Percentiles rank a stretch among this genome's conserved stretches.
phyloP scores from a whole-genome alignment of 257 asterid genomes.

The Capsicum baccatum region DNA sequence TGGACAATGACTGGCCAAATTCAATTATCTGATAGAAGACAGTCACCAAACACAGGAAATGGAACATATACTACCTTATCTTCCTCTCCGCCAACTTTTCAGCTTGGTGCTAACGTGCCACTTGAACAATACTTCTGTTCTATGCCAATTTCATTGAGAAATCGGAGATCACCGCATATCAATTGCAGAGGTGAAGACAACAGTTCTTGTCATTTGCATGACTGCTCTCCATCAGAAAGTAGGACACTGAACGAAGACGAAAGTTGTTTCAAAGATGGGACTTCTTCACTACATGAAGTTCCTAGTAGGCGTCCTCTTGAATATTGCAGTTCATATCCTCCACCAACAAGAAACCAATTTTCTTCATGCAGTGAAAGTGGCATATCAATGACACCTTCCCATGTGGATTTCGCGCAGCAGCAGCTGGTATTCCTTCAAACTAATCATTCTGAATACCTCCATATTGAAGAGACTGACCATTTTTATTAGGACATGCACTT shows the following conservation, averaged over 20 bases:
- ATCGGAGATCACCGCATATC: conserved; percentile 44
- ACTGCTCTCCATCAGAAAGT: conserved; percentile 49
- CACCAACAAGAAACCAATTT: conserved; percentile 44
- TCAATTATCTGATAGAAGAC: conserved; percentile 45
- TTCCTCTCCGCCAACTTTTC: conserved; percentile 42
- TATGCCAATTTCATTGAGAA: conserved; percentile 46
- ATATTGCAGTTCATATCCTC: conserved; percentile 46
- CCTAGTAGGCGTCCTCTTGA: conserved; percentile 47
- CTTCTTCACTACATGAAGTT: conserved; percentile 40
- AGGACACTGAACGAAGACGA: conserved; percentile 35
- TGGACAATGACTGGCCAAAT: conserved; percentile 48
- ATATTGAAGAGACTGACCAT: neutral
- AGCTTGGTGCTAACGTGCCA: conserved; percentile 44
- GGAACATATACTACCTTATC: conserved; percentile 37
- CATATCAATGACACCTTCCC: conserved; percentile 46
- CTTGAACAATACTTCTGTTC: conserved; percentile 49
- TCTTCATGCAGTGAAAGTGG: conserved; percentile 44
- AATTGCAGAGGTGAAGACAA: conserved; percentile 58
- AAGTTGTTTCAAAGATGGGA: conserved; percentile 48
- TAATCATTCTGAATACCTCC: neutral
- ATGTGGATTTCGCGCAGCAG: conserved; percentile 47
- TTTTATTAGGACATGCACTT: neutral
- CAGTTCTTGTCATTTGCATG: conserved; percentile 58
- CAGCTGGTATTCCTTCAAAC: conserved; percentile 36
- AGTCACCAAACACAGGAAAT: conserved; percentile 44